phyloP scores from a whole-genome alignment of 192 early-diverging fungal genomes.

The Coemansia erecta region DNA sequence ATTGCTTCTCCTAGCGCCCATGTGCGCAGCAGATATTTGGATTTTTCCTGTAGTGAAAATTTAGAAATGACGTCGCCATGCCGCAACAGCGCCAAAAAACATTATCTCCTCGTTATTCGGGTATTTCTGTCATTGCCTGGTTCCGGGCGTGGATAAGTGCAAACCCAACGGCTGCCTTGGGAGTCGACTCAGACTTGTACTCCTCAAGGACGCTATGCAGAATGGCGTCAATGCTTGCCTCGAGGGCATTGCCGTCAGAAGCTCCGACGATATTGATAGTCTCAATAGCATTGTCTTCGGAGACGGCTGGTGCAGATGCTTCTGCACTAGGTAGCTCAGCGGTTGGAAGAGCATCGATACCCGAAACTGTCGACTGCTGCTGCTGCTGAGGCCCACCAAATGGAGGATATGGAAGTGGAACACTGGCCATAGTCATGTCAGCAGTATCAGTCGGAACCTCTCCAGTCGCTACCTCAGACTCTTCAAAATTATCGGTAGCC shows the following conservation, averaged over 20 bases:
- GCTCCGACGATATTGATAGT: constrained; percentile 41
- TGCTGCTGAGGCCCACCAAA: constrained; percentile 12
- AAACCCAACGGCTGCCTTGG: constrained; percentile 53
- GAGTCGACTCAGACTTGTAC: constrained; percentile 39
- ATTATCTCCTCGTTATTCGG: background rate
- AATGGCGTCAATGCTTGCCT: constrained; percentile 49
- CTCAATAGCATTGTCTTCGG: constrained; percentile 11
- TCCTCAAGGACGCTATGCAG: constrained; percentile 48
- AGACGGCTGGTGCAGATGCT: background rate
- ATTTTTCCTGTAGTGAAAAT: background rate
- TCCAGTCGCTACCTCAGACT: background rate
- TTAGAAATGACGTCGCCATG: too few relatives aligned
- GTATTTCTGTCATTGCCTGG: background rate
- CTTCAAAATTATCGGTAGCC: background rate
- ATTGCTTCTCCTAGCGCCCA: too few relatives aligned
- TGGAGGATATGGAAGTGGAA: constrained; percentile 7
- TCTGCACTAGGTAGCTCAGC: background rate
- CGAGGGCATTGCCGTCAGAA: constrained; percentile 31
- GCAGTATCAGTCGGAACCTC: background rate
- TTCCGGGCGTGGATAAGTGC: constrained; percentile 48
- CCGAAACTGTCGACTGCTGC: constrained; percentile 8
- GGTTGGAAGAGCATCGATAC: background rate
- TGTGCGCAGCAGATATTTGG: too few relatives aligned
- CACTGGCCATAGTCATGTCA: constrained; percentile 10
- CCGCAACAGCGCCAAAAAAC: background rate